phyloP scores from a whole-genome alignment of 2,329 filamentous ascomycete species.

The Dactylellina haptotyla region DNA sequence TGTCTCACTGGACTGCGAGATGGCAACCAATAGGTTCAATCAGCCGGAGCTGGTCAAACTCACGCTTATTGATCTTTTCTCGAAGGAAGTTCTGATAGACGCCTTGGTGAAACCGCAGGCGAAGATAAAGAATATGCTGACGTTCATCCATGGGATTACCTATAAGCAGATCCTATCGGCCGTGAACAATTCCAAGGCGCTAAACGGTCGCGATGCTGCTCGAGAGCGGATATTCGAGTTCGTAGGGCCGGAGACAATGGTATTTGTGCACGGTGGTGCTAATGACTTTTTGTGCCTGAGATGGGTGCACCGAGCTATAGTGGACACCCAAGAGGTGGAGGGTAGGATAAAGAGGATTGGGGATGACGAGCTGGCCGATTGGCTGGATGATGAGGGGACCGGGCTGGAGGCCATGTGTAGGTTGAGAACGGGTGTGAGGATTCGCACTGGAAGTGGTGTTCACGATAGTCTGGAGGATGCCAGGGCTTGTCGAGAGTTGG shows the following conservation, averaged over 20 bases:
- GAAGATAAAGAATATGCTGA: constrained; percentile 66
- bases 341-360: constrained; percentile 47
- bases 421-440: constrained; percentile 30
- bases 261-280: constrained; percentile 65
- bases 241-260: constrained; percentile 64
- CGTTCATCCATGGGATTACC: constrained; percentile 66
- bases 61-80: constrained; percentile 67
- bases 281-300: constrained; percentile 64
- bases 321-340: constrained; percentile 63
- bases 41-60: constrained; percentile 68
- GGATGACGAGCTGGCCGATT: constrained; percentile 40
- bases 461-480: constrained; percentile 66
- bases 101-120: constrained; percentile 65
- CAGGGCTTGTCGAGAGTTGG: constrained; percentile 63
- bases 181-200: constrained; percentile 59
- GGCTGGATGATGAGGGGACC: constrained; percentile 43
- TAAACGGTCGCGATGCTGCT: constrained; percentile 64
- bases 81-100: constrained; percentile 65
- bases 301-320: constrained; percentile 64
- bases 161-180: constrained; percentile 61
- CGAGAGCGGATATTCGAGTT: constrained; percentile 63
- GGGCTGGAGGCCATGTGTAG: constrained; percentile 44
- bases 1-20: constrained; percentile 69
- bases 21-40: constrained; percentile 64
- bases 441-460: constrained; percentile 56